Percentiles rank a stretch among this genome's conserved stretches.
These are phyloP conservation scores for Blastobotrys persicus DNA, from an alignment of 1,139 yeast genomes.

Conservation along the genomic window DNA sequence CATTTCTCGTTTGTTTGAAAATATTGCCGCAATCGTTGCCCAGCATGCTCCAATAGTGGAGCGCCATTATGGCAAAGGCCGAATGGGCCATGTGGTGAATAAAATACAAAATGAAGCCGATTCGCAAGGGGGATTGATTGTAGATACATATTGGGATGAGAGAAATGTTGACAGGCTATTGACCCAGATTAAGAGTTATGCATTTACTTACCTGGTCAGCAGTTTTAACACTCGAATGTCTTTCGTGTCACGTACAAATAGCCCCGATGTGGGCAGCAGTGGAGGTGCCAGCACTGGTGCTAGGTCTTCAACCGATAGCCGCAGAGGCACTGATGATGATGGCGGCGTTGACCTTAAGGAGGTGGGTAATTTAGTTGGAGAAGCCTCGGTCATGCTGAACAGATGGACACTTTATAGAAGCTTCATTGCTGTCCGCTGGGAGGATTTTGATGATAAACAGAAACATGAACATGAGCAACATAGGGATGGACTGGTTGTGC, in stretches of 20 bases:
- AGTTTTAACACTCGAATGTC: slow-evolving; percentile 30
- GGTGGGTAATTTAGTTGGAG: slow-evolving; percentile 59
- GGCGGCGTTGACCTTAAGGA: slow-evolving; percentile 48
- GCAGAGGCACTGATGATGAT: slow-evolving; percentile 24
- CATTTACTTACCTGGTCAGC: slow-evolving; percentile 44
- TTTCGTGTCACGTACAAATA: slow-evolving; percentile 24
- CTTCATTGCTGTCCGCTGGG: slow-evolving; percentile 69
- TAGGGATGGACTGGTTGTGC: slow-evolving; percentile 25
- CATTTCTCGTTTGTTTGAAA: slow-evolving; percentile 74
- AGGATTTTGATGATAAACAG: slow-evolving; percentile 36
- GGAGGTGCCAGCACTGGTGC: slow-evolving; percentile 18
- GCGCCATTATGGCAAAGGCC: slow-evolving; percentile 63
- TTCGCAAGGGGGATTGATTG: slow-evolving; percentile 80
- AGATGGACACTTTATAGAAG: slow-evolving; percentile 84
- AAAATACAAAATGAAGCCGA: slow-evolving; percentile 86
- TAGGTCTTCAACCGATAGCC: slow-evolving; percentile 17
- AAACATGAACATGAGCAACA: slow-evolving; percentile 10
- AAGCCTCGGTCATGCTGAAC: slow-evolving; percentile 71
- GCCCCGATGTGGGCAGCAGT: slow-evolving; percentile 26
- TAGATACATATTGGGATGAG: slow-evolving; percentile 82
- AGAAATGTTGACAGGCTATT: slow-evolving; percentile 57
- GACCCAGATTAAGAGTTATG: slow-evolving; percentile 56
- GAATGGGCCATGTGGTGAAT: slow-evolving; percentile 65
- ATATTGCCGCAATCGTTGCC: slow-evolving; percentile 75
- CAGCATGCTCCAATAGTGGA: slow-evolving; percentile 83